phyloP scores from a whole-genome alignment of 1,139 yeast species.

The Ashbya aceris region DNA sequence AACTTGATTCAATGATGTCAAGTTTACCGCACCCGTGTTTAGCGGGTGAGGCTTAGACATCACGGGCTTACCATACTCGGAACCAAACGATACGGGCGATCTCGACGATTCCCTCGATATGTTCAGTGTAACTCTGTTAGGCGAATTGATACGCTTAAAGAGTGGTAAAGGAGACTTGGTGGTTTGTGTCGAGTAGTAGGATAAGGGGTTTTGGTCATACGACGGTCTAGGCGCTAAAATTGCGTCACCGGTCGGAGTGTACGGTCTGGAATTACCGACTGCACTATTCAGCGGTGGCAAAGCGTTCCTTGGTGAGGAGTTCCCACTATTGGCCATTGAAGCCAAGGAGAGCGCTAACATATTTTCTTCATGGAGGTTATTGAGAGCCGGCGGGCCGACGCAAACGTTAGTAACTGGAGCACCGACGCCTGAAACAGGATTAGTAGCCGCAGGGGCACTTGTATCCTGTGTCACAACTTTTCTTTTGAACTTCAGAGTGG shows the following conservation, averaged over 20 bases:
- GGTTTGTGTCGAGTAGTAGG: conserved; percentile 12
- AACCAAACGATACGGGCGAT: conserved; percentile 24
- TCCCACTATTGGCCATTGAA: conserved; percentile 30
- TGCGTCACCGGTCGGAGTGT: conserved; percentile 10
- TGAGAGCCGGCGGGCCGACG: conserved; percentile 4
- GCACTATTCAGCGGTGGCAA: conserved; percentile 18
- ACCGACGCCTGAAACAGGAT: conserved; percentile 2
- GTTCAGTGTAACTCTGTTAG: conserved; percentile 29
- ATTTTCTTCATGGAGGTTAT: conserved; percentile 25
- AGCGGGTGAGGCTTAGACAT: conserved; percentile 15
- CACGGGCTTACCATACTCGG: conserved; percentile 16
- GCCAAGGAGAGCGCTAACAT: conserved; percentile 29
- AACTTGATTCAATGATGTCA: conserved; percentile 18
- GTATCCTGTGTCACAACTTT: conserved; percentile 9
- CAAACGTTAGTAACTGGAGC: conserved; percentile 4
- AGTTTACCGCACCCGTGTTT: conserved; percentile 13
- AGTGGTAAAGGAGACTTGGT: conserved; percentile 18
- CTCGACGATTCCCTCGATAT: conserved; percentile 29
- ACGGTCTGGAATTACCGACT: conserved; percentile 15
- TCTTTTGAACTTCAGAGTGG: conserved; percentile 24
- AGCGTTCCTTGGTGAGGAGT: conserved; percentile 26
- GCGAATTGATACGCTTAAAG: conserved; percentile 27
- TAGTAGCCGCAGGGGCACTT: conserved; percentile 1
- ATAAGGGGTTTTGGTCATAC: conserved; percentile 16
- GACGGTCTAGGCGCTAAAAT: conserved; percentile 21